These are phyloP conservation scores for Plicaturopsis crispa DNA, from an alignment of 768 basidiomycete species.

Conservation along the genomic window DNA sequence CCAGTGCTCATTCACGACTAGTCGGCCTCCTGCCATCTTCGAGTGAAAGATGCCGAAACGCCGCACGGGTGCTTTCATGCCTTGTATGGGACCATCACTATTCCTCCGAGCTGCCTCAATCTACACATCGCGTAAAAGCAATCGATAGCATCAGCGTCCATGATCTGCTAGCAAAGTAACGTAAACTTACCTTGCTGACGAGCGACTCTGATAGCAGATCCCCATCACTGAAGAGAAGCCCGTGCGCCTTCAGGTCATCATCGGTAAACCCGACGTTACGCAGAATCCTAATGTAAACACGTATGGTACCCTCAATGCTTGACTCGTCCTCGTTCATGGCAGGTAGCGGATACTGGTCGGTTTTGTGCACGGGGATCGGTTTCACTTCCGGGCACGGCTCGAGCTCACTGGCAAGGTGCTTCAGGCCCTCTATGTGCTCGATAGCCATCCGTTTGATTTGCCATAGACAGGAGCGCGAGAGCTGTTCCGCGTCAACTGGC, in stretches of 20 bases:
- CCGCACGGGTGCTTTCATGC: background rate
- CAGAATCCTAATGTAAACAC: slow-evolving; percentile 5
- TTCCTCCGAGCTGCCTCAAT: background rate
- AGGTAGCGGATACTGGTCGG: slow-evolving; percentile 10
- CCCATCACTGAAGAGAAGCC: slow-evolving; percentile 7
- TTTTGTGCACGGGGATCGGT: slow-evolving; percentile 10
- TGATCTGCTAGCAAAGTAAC: background rate
- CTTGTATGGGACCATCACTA: background rate
- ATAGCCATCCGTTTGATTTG: slow-evolving; percentile 1
- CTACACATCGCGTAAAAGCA: background rate
- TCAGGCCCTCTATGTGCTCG: background rate
- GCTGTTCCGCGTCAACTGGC: background rate
- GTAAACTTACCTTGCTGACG: slow-evolving; percentile 5
- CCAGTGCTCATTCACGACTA: slow-evolving; percentile 12
- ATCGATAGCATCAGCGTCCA: background rate
- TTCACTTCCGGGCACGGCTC: slow-evolving; percentile 1
- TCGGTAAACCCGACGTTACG: background rate
- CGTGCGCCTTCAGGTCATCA: slow-evolving; percentile 3
- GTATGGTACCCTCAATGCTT: slow-evolving; percentile 11
- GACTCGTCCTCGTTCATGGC: slow-evolving; percentile 14
- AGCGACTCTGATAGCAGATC: slow-evolving; percentile 8
- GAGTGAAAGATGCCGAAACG: slow-evolving; percentile 9
- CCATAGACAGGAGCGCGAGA: background rate
- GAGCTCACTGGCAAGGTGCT: background rate
- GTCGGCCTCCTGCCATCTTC: slow-evolving; percentile 9